Conservation (phyloP, 139 green algal species). For the Pycnococcus provasolii region DNA sequence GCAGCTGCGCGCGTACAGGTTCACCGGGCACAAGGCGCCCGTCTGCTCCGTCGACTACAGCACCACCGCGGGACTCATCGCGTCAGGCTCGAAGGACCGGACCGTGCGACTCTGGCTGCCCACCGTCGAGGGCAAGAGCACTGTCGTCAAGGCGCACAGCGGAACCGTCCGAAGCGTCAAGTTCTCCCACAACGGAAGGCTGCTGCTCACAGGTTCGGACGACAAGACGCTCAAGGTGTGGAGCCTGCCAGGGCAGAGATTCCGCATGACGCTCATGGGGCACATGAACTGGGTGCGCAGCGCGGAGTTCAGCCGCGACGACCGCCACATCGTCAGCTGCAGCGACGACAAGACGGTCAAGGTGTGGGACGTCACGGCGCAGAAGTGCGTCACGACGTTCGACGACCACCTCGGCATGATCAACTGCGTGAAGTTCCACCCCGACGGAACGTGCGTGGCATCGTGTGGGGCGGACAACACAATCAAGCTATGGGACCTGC, state of each 20-base stretch:
- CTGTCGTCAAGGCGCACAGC: slow-evolving; percentile 66
- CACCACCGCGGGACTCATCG: slow-evolving; percentile 49
- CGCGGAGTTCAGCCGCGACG: slow-evolving; percentile 58
- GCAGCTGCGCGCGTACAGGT: slow-evolving; percentile 62
- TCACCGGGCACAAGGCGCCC: slow-evolving; percentile 66
- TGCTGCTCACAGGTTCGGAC: slow-evolving; percentile 62
- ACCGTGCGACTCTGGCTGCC: slow-evolving; percentile 73
- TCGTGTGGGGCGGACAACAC: slow-evolving; percentile 46
- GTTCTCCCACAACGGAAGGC: slow-evolving; percentile 61
- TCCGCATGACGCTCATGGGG: slow-evolving; percentile 60
- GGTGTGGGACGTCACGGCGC: slow-evolving; percentile 67
- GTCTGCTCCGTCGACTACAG: slow-evolving; percentile 71
- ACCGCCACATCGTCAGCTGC: slow-evolving; percentile 57
- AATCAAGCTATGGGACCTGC: slow-evolving; percentile 61
- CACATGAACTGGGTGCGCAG: slow-evolving; percentile 82
- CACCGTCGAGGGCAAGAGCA: slow-evolving; percentile 72
- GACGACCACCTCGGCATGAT: slow-evolving; percentile 48
- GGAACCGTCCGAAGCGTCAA: slow-evolving; percentile 60
- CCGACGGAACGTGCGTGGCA: slow-evolving; percentile 70
- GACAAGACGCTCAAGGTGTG: slow-evolving; percentile 87
- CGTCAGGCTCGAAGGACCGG: slow-evolving; percentile 69
- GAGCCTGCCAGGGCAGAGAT: slow-evolving; percentile 59
- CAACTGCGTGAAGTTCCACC: slow-evolving; percentile 61
- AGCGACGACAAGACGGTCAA: slow-evolving; percentile 66
- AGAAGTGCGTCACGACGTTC: slow-evolving; percentile 47